Evolutionary conservation across 1,284 basidiomycete species (phyloP), one percentile per base, ranked within the genome.

Genomic region (Flammula alnicola): DNA sequence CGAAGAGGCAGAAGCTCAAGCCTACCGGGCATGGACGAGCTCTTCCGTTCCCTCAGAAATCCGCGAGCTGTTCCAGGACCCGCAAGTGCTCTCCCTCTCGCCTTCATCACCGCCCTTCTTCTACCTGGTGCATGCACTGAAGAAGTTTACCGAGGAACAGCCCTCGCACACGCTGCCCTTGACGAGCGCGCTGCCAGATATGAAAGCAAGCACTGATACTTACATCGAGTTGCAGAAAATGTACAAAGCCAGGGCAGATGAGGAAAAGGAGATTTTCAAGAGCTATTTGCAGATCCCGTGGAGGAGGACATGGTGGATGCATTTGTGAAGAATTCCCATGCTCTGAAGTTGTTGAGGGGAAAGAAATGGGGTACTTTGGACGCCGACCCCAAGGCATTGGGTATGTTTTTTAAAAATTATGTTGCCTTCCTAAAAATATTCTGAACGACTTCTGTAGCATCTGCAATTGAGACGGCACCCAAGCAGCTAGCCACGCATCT

Each of bases 311-410:
- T 92, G 36, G 73, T 97, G 3, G 89, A 93, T 60, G 74, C 79
- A 5, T 99, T 99, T 64, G 89, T 96, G 39, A 95, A 91, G 77
- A 96, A 98, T 60, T 83, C 90, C 0, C 93, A 92, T 64, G 91
- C 83, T 11, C 68, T 98, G 12, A 85, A 83, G 52, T 72, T 97
- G 1, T 71, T 98, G 50, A 77, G 84, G 27, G 95, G 95, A 0
- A 80, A 78, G 56, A 79, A 74, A 37, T 84, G 87, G 75, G 80
- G 80, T 29, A 67, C 75, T 3, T 72, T 89, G 26, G 81, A 88
- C 51, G 65, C 69, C 44, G 77, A 84, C 59, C 71, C 71, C 37
- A 68, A 71, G 3, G 73, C 75, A 3, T 66, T 93, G 44, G 75
- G 91, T 92, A 61, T 58, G 80, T 75, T 32, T 12, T 46, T 36